Conservation (phyloP, 208 protist genomes). For the Trypanosoma cruzi region DNA sequence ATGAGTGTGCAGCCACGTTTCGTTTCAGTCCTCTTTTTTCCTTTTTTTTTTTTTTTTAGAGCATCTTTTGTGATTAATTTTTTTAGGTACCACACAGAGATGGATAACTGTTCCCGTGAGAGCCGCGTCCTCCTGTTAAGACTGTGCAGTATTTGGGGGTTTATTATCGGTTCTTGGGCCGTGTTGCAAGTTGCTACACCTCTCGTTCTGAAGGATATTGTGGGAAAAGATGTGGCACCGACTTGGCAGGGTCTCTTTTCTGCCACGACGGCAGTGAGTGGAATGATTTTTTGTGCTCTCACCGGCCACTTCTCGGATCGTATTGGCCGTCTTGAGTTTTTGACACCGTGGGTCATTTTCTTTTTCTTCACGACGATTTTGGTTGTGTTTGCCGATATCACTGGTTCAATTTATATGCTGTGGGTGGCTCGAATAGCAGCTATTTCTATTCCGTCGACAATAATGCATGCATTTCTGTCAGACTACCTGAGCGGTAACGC, state of each 20-base stretch:
- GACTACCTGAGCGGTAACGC: slow-evolving; percentile 42
- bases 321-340: slow-evolving; percentile 34
- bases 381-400: slow-evolving; percentile 27
- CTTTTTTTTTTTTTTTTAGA: not conserved
- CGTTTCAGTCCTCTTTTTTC: slow-evolving; percentile 23
- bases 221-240: slow-evolving; percentile 24
- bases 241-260: slow-evolving; percentile 48
- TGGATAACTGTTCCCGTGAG: slow-evolving; percentile 8
- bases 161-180: slow-evolving; percentile 17
- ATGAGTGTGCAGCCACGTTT: not conserved
- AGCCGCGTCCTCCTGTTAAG: slow-evolving; percentile 8
- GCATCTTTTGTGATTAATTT: not conserved
- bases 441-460: slow-evolving; percentile 40
- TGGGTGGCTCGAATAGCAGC: slow-evolving; percentile 35
- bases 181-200: slow-evolving; percentile 30
- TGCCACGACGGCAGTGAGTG: slow-evolving; percentile 39
- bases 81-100: not conserved
- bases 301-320: slow-evolving; percentile 41
- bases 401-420: slow-evolving; percentile 26
- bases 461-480: slow-evolving; percentile 43
- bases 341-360: slow-evolving; percentile 38
- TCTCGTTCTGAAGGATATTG: slow-evolving; percentile 47
- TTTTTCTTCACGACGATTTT: slow-evolving; percentile 34
- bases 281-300: slow-evolving; percentile 36
- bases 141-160: slow-evolving; percentile 28